Evolutionary conservation across 1,284 basidiomycete genomes (phyloP).

Genomic region (Xerocomus minutiporus): DNA sequence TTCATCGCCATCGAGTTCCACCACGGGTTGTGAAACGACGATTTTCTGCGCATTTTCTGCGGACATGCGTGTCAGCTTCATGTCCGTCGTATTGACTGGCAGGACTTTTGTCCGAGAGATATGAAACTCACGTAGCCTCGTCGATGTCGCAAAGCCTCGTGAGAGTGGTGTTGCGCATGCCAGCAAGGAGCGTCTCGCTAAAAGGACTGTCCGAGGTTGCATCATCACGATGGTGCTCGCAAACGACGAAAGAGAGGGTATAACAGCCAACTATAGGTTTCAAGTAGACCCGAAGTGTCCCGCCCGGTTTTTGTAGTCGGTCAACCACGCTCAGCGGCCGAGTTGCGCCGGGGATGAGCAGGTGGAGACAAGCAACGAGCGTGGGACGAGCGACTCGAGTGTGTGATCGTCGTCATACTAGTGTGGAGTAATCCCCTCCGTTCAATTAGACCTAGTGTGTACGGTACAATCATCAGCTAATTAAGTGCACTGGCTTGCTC

Average conservation of each 20-base stretch:
- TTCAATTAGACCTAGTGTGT: no score
- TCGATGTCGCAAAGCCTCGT: conserved; percentile 30
- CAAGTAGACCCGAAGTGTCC: not conserved
- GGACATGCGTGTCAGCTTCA: conserved; percentile 7
- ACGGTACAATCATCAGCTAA: no score
- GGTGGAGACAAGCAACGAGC: conserved; percentile 11
- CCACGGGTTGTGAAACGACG: conserved; percentile 85
- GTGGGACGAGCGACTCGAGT: conserved; percentile 16
- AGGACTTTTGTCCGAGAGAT: not conserved
- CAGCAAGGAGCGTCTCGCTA: conserved; percentile 24
- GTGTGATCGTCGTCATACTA: not conserved
- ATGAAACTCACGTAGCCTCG: conserved; percentile 29
- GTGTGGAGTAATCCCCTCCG: not conserved
- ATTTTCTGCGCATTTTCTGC: conserved; percentile 52
- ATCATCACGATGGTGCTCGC: conserved; percentile 17
- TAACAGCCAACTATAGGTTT: conserved; percentile 6
- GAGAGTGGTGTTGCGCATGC: conserved; percentile 20
- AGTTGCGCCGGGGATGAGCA: conserved; percentile 13
- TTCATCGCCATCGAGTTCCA: conserved; percentile 96
- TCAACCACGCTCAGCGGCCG: conserved; percentile 18
- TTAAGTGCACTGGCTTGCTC: conserved; percentile 1
- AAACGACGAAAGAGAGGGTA: conserved; percentile 14
- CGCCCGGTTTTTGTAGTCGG: conserved; percentile 21
- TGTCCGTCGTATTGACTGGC: not conserved
- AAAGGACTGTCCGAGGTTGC: conserved; percentile 23